Base-by-base conservation (phyloP, 2,329 filamentous ascomycete genomes). In the Fusarium pilosicola region DNA sequence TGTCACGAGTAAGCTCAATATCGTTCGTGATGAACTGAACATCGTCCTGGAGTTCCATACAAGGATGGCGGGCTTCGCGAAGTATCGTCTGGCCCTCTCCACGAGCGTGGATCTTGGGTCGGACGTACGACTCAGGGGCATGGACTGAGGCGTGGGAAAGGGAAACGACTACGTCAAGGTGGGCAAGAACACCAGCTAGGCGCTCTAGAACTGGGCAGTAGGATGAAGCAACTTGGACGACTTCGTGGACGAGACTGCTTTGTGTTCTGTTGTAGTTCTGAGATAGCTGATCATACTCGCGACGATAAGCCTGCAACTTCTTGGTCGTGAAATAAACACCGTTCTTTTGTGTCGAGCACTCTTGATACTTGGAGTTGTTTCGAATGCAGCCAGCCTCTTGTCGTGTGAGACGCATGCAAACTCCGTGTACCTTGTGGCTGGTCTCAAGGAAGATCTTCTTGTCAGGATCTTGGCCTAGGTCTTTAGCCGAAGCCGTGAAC, bases 1-100 rank as follows among this genome's bases (percentile, higher is more conserved):
- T 87, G 65, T 92, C 91, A 14, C 95, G 91, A 10, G 90, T 87
- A 42, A 99, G 90, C 60, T 91, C 91, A 28, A 98, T 94, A 77
- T 99, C 96, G 81, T 99, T 99, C 64, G 96, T 98, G 83, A 99
- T 99, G 85, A 99, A 99, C 71, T 96, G 95, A 46, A 99, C 92
- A 79, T 99, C 96, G 78, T 99, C 97, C 83, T 99, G 96, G 90
- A 98, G 95, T 82, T 99, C 96, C 90, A 99, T 94, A 80, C 96
- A 99, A 0, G 97, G 97, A 80, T 99, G 96, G 17, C 97, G 93
- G 6, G 96, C 94, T 84, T 97, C 97, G 74, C 92, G 93, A n/a
- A 99, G 88, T 28, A 97, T 85, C 0, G 96, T 99, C 77, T 95
- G 92, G 7, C 96, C 96, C 52, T 93, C 91, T 34, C 96, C 96